phyloP scores from a whole-genome alignment of 305 asterid species.

The Fraxinus dipetala region DNA sequence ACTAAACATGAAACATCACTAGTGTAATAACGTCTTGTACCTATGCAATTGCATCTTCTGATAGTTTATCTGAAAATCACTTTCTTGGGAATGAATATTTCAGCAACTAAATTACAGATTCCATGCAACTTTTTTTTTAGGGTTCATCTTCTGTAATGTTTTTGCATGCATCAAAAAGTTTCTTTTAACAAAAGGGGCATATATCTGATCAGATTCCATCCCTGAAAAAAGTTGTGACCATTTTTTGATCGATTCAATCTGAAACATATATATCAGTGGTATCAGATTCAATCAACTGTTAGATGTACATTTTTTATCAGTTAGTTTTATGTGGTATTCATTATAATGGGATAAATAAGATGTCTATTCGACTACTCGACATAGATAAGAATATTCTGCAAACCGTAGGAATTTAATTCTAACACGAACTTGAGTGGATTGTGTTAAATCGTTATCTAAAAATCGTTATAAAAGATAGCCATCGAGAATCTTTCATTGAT shows the following conservation, averaged over 20 bases:
- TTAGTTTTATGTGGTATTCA: not conserved
- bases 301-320: not conserved
- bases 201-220: not conserved
- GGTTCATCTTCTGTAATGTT: not conserved
- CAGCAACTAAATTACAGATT: not conserved
- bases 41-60: not conserved
- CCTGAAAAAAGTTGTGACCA: not conserved
- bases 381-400: not conserved
- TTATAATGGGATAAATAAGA: not conserved
- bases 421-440: not conserved
- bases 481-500: not conserved
- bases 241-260: not conserved
- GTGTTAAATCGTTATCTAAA: not conserved
- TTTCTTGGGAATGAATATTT: not conserved
- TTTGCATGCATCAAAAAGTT: not conserved
- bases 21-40: not conserved
- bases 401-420: not conserved
- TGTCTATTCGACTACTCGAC: not conserved
- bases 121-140: not conserved
- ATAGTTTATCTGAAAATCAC: not conserved
- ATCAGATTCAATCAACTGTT: conserved; percentile 1
- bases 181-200: not conserved
- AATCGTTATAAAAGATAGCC: not conserved
- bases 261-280: not conserved
- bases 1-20: not conserved